Conservation (phyloP, 2,329 filamentous ascomycete genomes). For the Emericellopsis cladophorae region DNA sequence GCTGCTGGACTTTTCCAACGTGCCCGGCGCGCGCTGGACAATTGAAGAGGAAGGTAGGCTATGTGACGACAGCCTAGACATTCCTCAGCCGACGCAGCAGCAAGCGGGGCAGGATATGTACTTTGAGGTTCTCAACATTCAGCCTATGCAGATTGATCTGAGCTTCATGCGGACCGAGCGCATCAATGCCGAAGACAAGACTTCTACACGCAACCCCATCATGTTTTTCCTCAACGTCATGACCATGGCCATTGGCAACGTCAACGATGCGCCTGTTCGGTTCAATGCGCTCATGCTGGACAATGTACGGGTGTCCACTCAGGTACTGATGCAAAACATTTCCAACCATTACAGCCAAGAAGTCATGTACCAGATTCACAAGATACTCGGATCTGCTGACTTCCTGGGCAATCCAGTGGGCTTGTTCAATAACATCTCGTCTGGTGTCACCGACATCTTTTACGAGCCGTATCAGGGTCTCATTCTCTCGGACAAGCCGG, state of each 20-base stretch:
- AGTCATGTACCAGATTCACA: constrained; percentile 88
- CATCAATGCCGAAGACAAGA: constrained; percentile 91
- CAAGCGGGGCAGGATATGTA: constrained; percentile 89
- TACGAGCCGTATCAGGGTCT: constrained; percentile 98
- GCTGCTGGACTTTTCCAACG: constrained; percentile 85
- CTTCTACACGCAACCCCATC: constrained; percentile 79
- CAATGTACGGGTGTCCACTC: constrained; percentile 83
- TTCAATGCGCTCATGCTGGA: constrained; percentile 91
- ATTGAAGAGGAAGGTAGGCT: constrained; percentile 64
- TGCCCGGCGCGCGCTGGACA: constrained; percentile 75
- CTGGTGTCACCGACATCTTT: constrained; percentile 94
- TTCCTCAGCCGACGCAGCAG: constrained; percentile 80
- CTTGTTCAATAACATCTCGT: constrained; percentile 95
- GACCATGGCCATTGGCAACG: constrained; percentile 98
- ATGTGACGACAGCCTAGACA: constrained; percentile 80
- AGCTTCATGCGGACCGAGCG: constrained; percentile 95
- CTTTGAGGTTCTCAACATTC: constrained; percentile 92
- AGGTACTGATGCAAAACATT: constrained; percentile 72
- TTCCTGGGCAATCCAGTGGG: constrained; percentile 97
- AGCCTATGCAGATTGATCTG: constrained; percentile 94
- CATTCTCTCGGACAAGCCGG: constrained; percentile 89
- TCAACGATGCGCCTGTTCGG: constrained; percentile 91
- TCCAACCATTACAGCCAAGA: constrained; percentile 95
- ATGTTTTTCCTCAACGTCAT: constrained; percentile 99
- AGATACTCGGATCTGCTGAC: constrained; percentile 92